phyloP scores from a whole-genome alignment of 306 rosid genomes.

The Cicer judaicum region DNA sequence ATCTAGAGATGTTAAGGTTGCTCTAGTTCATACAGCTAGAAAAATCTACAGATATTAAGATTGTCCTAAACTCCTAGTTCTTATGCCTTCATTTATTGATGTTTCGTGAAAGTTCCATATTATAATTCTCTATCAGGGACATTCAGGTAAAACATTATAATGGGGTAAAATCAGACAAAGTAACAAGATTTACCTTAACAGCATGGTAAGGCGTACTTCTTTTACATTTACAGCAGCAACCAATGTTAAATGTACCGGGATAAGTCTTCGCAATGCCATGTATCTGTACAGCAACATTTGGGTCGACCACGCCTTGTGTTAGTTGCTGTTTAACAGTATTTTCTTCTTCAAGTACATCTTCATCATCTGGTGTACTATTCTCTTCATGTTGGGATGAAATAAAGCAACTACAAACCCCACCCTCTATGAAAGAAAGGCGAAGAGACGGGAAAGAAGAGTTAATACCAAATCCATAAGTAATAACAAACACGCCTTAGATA shows the following conservation, averaged over 20 bases:
- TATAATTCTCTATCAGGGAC: too few species aligned
- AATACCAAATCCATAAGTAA: slow-evolving; percentile 24
- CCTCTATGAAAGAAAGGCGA: slow-evolving; percentile 56
- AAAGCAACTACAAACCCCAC: slow-evolving; percentile 76
- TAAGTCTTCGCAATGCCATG: slow-evolving; percentile 80
- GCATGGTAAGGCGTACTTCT: slow-evolving; percentile 66
- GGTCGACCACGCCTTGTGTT: slow-evolving; percentile 52
- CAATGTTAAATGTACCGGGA: slow-evolving; percentile 59
- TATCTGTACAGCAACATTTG: slow-evolving; percentile 79
- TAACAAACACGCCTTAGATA: slow-evolving; percentile 27
- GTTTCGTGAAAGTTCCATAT: too few species aligned
- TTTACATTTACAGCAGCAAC: slow-evolving; percentile 71
- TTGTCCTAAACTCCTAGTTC: too few species aligned
- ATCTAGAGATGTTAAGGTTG: too few species aligned
- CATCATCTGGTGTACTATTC: slow-evolving; percentile 68
- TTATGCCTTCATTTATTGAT: too few species aligned
- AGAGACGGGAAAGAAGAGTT: slow-evolving; percentile 29
- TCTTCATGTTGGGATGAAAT: slow-evolving; percentile 58
- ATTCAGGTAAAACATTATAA: too few species aligned
- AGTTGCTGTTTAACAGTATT: slow-evolving; percentile 62
- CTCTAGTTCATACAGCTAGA: too few species aligned
- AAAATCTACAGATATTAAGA: too few species aligned
- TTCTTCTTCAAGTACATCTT: slow-evolving; percentile 90
- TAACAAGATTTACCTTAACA: slow-evolving; percentile 61
- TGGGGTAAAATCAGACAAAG: too few species aligned